These are phyloP conservation scores for Sporothrix inflata DNA, from an alignment of 2,329 filamentous ascomycete genomes.

Conservation along the genomic window DNA sequence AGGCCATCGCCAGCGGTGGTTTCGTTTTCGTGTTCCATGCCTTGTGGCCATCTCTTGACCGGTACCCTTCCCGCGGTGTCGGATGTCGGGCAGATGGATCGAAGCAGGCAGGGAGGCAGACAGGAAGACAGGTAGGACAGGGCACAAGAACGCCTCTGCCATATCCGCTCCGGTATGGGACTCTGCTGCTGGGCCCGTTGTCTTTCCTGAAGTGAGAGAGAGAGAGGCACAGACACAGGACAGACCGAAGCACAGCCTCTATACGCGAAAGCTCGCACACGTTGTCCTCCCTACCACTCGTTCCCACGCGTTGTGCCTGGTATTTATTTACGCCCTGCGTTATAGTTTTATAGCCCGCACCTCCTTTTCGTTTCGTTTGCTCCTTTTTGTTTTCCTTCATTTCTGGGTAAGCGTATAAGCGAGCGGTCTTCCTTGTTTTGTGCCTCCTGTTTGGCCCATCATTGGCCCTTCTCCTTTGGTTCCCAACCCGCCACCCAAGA, in stretches of 20 bases:
- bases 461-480: background rate
- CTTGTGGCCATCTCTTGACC: background rate
- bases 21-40: background rate
- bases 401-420: slow-evolving; percentile 15
- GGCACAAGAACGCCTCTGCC: background rate
- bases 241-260: background rate
- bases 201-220: background rate
- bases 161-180: background rate
- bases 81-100: slow-evolving; percentile 2
- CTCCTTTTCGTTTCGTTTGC: slow-evolving; percentile 9
- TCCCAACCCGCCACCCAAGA: slow-evolving; percentile 7
- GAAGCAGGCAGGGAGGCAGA: background rate
- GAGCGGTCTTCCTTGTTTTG: slow-evolving; percentile 3
- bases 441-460: background rate
- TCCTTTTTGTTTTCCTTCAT: background rate
- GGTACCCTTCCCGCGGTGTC: background rate
- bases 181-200: background rate
- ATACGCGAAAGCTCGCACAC: background rate
- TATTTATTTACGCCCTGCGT: slow-evolving; percentile 17
- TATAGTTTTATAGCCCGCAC: slow-evolving; percentile 17
- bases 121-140: background rate
- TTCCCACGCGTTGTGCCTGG: background rate
- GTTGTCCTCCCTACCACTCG: background rate
- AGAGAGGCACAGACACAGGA: background rate
- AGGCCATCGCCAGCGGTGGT: background rate